Evolutionary conservation across 768 basidiomycete genomes (phyloP), one percentile per base, ranked within the genome.

Genomic region (Mycena venus): DNA sequence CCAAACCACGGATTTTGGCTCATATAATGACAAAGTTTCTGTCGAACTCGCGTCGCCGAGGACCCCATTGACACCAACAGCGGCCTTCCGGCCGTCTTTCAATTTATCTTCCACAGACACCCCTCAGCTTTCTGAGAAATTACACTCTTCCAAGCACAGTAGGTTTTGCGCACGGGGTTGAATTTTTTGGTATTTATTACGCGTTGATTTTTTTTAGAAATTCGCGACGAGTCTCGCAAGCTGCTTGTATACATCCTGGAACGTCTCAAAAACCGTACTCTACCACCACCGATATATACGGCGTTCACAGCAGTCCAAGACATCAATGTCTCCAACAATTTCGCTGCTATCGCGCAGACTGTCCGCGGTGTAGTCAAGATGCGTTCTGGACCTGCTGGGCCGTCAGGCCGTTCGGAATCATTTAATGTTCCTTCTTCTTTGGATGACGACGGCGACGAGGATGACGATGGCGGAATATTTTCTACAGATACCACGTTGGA

Each of bases 401-500:
- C 34, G 72, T 80, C 68, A 69, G 68, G 75, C 32, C 82, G 76
- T 61, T 69, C 73, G 38, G 82, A 79, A 58, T n/a, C n/a, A n/a
- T 62, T 36, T 58, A 83, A 81, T 68, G 34, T 68, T 23, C 75
- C 76, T 55, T 77, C 70, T 19, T 64, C 73, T 40, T 72, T 72
- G 65, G 83, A 84, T 36, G 89, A 90, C 40, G 88, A 89, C 70
- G 87, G 83, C 40, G 89, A 91, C 59, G 88, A 90, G 36, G 89
- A 89, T 49, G 83, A 89, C 47, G 83, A 81, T 23, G 83, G 84
- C 5, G 78, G 83, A 17, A 78, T 71, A 4, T 94, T 91, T 79
- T 89, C 90, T 4, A 92, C 94, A n/a, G 91, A 94, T 72, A 80
- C 84, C 21, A 93, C 93, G 0, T 89, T 91, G 72, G 89, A 90